A percentile compares a stretch with the other conserved stretches of the same genome.
These are phyloP conservation scores for Fonsecaea monophora DNA, from an alignment of 2,329 filamentous ascomycete genomes.

Conservation along the genomic window DNA sequence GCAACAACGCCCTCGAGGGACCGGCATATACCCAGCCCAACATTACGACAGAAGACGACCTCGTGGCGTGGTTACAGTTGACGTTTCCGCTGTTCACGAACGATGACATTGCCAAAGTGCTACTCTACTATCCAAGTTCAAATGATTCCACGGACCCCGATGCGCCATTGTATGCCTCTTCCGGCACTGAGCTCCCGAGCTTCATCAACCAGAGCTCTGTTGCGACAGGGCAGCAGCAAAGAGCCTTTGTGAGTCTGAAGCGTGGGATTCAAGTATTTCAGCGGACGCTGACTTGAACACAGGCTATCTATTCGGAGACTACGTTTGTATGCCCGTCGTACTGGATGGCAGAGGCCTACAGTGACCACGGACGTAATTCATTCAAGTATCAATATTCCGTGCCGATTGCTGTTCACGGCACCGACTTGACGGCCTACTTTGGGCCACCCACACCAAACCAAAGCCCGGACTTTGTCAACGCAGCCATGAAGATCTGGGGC, in stretches of 20 bases:
- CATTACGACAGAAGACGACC: conserved; percentile 51
- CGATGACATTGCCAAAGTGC: conserved; percentile 49
- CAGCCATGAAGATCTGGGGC: conserved; percentile 55
- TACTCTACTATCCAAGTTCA: conserved; percentile 48
- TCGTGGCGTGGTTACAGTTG: conserved; percentile 50
- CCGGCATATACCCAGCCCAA: conserved; percentile 53
- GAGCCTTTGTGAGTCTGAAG: conserved; percentile 43
- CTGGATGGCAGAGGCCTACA: conserved; percentile 59
- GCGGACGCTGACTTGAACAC: conserved; percentile 8
- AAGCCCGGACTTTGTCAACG: conserved; percentile 47
- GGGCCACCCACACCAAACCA: conserved; percentile 33
- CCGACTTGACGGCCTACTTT: conserved; percentile 46
- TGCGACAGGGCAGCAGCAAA: conserved; percentile 63
- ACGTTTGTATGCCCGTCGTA: conserved; percentile 64
- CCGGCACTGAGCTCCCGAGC: conserved; percentile 50
- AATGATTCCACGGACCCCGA: conserved; percentile 40
- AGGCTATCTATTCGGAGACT: conserved; percentile 62
- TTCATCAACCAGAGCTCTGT: conserved; percentile 59
- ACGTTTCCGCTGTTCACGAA: conserved; percentile 52
- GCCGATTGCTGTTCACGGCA: conserved; percentile 60
- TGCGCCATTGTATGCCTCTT: conserved; percentile 47
- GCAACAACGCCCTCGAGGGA: conserved; percentile 62
- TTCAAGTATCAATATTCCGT: conserved; percentile 63
- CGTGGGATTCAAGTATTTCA: not conserved
- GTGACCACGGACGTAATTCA: conserved; percentile 57